These are phyloP conservation scores for Trichoderma simmonsii DNA, from an alignment of 2,329 filamentous ascomycete genomes.

Conservation along the genomic window DNA sequence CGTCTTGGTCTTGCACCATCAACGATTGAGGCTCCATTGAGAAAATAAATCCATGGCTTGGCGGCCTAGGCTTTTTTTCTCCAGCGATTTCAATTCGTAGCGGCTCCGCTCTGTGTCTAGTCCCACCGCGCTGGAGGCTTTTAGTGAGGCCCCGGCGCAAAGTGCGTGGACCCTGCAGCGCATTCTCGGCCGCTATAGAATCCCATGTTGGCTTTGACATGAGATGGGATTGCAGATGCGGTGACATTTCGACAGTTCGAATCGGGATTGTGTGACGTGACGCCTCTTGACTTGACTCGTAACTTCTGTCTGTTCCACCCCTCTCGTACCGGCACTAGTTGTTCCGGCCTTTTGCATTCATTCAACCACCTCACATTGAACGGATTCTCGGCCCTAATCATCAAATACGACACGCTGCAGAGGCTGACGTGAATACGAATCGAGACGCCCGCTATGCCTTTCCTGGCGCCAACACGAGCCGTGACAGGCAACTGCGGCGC, in stretches of 20 bases:
- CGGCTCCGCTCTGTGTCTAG: not conserved
- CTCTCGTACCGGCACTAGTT: not conserved
- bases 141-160: not conserved
- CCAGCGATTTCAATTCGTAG: not conserved
- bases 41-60: not conserved
- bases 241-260: not conserved
- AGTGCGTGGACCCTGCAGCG: not conserved
- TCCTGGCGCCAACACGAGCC: constrained; percentile 7
- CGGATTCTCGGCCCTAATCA: not conserved
- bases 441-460: constrained; percentile 4
- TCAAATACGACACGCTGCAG: not conserved
- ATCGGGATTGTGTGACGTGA: not conserved
- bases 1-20: not conserved
- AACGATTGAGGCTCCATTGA: not conserved
- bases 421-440: constrained; percentile 12
- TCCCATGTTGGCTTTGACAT: not conserved
- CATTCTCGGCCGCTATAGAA: not conserved
- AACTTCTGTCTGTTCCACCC: not conserved
- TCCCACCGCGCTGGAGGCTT: not conserved
- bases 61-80: not conserved
- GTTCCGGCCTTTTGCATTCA: not conserved
- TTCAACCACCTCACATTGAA: not conserved
- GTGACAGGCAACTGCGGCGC: constrained; percentile 8
- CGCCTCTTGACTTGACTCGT: not conserved
- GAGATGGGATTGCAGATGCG: not conserved